Conservation (phyloP, 306 rosid species). For the Cicer chorassanicum region DNA sequence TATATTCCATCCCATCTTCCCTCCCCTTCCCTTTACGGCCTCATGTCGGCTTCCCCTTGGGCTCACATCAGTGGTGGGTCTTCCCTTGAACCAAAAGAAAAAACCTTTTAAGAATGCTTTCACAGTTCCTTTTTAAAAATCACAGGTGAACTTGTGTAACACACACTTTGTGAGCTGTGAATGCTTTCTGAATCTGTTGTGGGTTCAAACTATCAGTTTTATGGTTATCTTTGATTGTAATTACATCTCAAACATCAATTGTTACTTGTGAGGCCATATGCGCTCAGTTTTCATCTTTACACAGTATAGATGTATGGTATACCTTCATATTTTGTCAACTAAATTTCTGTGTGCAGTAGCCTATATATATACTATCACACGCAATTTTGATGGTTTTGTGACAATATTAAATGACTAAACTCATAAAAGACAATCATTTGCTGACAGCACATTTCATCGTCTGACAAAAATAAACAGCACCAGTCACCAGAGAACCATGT, state of each 20-base stretch:
- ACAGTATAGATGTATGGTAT: not conserved
- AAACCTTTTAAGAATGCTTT: constrained; percentile 16
- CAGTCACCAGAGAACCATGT: constrained; percentile 56
- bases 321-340: constrained; percentile 7
- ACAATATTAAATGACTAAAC: constrained; percentile 46
- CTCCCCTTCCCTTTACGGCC: not conserved
- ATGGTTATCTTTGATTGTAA: constrained; percentile 32
- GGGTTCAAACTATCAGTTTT: constrained; percentile 33
- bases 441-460: constrained; percentile 63
- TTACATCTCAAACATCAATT: constrained; percentile 20
- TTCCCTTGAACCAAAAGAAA: not conserved
- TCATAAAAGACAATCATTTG: constrained; percentile 41
- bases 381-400: constrained; percentile 38
- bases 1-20: constrained; percentile 1
- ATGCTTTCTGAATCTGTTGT: constrained; percentile 20
- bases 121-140: constrained; percentile 3
- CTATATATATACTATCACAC: not conserved
- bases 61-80: constrained; percentile 16
- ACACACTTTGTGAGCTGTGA: not conserved
- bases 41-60: not conserved
- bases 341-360: not conserved
- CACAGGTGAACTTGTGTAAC: constrained; percentile 11
- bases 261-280: constrained; percentile 23
- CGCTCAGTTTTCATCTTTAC: constrained; percentile 12
- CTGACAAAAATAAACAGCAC: constrained; percentile 56